These are phyloP conservation scores for Trypanosoma caninum DNA, from an alignment of 208 protist genomes.

Conservation along the genomic window DNA sequence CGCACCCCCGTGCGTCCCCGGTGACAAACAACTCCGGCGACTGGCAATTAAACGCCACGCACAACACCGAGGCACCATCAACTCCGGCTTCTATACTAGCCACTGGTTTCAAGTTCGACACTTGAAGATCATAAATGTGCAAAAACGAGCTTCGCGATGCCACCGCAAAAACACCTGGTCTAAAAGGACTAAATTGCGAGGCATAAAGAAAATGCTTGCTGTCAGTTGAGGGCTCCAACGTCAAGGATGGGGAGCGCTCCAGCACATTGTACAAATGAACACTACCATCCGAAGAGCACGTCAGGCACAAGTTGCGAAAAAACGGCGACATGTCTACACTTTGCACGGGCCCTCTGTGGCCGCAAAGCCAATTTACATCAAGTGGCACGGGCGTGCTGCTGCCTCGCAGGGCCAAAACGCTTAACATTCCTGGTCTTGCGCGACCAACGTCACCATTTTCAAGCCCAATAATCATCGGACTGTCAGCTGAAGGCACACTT, in stretches of 20 bases:
- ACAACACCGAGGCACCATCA: conserved; percentile 62
- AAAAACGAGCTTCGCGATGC: conserved; percentile 77
- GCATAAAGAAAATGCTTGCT: conserved; percentile 86
- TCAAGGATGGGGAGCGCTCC: conserved; percentile 62
- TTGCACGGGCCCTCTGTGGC: conserved; percentile 79
- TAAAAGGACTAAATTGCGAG: conserved; percentile 79
- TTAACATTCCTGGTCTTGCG: conserved; percentile 37
- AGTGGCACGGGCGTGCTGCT: conserved; percentile 30
- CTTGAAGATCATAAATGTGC: conserved; percentile 86
- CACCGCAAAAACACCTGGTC: conserved; percentile 73
- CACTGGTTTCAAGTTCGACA: conserved; percentile 44
- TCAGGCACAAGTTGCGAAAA: conserved; percentile 84
- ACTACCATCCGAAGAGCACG: conserved; percentile 83
- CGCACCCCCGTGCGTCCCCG: conserved; percentile 60
- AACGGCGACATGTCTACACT: conserved; percentile 76
- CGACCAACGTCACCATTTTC: conserved; percentile 88
- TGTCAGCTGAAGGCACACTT: conserved; percentile 46
- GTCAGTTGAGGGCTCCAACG: conserved; percentile 76
- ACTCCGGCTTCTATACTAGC: conserved; percentile 57
- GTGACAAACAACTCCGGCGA: conserved; percentile 74
- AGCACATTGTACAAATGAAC: conserved; percentile 75
- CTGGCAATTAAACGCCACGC: conserved; percentile 56
- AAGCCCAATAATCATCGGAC: conserved; percentile 65
- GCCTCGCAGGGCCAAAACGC: conserved; percentile 1
- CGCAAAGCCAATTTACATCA: conserved; percentile 69